phyloP scores from a whole-genome alignment of 257 asterid genomes.

The Solanum bukasovii region DNA sequence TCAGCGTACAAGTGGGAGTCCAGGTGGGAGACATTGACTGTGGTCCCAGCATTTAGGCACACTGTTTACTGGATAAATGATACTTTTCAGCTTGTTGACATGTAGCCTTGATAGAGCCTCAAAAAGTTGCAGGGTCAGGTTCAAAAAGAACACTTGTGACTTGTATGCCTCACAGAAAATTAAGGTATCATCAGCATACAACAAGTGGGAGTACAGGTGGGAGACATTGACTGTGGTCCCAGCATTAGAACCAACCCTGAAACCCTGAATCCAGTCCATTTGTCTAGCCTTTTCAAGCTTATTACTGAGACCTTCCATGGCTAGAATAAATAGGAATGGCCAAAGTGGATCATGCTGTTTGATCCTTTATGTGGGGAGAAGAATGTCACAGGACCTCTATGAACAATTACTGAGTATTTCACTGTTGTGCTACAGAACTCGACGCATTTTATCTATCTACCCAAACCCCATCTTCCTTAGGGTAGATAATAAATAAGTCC shows the following conservation, averaged over 20 bases:
- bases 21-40: not conserved
- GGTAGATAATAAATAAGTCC: not conserved
- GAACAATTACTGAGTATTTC: not conserved
- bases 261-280: not conserved
- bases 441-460: not conserved
- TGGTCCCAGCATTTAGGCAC: not conserved
- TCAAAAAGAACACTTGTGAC: not conserved
- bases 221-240: not conserved
- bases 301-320: not conserved
- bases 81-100: not conserved
- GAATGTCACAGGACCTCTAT: not conserved
- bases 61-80: not conserved
- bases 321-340: not conserved
- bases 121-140: not conserved
- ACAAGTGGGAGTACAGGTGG: not conserved
- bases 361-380: not conserved
- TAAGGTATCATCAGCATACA: not conserved
- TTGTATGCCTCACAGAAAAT: not conserved
- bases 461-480: not conserved
- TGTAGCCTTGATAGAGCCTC: not conserved
- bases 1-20: not conserved
- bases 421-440: not conserved
- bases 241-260: not conserved
- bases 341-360: not conserved
- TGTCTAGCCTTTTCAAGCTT: not conserved